phyloP scores from a whole-genome alignment of 345 rosid genomes.

The Hibiscus tridactylites region DNA sequence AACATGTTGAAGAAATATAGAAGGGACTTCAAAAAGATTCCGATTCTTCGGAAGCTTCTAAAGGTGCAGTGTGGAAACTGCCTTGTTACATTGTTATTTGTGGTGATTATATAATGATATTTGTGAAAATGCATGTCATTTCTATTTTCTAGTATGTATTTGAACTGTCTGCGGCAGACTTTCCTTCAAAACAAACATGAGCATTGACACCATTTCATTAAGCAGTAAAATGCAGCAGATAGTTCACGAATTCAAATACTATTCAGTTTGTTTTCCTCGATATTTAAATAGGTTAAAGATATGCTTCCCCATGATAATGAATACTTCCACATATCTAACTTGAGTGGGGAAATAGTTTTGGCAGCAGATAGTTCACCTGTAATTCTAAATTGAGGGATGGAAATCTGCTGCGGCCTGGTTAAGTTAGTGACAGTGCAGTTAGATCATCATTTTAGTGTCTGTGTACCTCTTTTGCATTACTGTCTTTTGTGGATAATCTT shows the following conservation, averaged over 20 bases:
- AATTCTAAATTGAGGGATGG: neutral
- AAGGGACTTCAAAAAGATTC: constrained; percentile 86
- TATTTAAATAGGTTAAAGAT: too few species aligned
- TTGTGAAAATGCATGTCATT: neutral
- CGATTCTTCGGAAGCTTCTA: constrained; percentile 92
- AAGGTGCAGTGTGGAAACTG: constrained; percentile 46
- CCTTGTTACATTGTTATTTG: neutral
- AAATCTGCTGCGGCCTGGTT: neutral
- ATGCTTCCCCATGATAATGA: too few species aligned
- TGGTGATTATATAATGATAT: neutral
- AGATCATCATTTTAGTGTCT: neutral
- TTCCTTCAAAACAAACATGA: too few species aligned
- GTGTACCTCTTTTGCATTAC: neutral
- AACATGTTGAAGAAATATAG: constrained; percentile 91
- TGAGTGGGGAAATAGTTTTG: neutral
- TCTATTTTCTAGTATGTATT: neutral
- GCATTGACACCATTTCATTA: too few species aligned
- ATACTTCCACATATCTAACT: too few species aligned
- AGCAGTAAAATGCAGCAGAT: too few species aligned
- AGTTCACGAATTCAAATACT: too few species aligned
- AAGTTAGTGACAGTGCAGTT: neutral
- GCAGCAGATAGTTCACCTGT: neutral
- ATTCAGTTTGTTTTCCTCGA: too few species aligned
- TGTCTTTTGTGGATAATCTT: neutral
- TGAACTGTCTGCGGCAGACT: too few species aligned